phyloP scores from a whole-genome alignment of 805 yeast species.

The Yamadazyma olivae region DNA sequence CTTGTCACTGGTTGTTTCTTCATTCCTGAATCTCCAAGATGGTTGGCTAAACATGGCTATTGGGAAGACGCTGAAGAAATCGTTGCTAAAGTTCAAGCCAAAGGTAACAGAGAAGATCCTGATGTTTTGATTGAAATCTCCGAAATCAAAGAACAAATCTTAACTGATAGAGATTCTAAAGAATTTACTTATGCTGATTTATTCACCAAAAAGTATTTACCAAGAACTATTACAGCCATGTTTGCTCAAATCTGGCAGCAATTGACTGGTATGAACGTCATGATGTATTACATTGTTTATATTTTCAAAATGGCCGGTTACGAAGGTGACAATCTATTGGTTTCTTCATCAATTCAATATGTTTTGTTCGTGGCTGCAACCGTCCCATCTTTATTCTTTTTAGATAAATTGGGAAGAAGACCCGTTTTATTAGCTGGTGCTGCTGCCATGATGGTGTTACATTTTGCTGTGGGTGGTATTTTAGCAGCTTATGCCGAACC shows the following conservation, averaged over 20 bases:
- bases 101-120: conserved; percentile 22
- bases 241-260: conserved; percentile 58
- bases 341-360: conserved; percentile 55
- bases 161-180: conserved; percentile 46
- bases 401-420: conserved; percentile 67
- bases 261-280: conserved; percentile 61
- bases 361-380: conserved; percentile 52
- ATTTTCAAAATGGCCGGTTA: conserved; percentile 64
- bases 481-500: conserved; percentile 36
- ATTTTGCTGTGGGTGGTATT: conserved; percentile 33
- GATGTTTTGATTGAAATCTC: conserved; percentile 26
- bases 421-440: conserved; percentile 48
- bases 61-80: conserved; percentile 30
- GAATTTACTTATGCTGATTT: conserved; percentile 43
- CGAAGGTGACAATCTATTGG: conserved; percentile 45
- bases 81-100: conserved; percentile 24
- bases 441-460: conserved; percentile 34
- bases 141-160: conserved; percentile 39
- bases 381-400: conserved; percentile 52
- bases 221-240: conserved; percentile 47
- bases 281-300: conserved; percentile 65
- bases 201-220: conserved; percentile 44
- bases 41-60: conserved; percentile 29
- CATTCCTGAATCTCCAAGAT: conserved; percentile 31
- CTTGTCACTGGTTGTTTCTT: conserved; percentile 22